phyloP scores from a whole-genome alignment of 179 eudicot species.

The Patellifolia procumbens region DNA sequence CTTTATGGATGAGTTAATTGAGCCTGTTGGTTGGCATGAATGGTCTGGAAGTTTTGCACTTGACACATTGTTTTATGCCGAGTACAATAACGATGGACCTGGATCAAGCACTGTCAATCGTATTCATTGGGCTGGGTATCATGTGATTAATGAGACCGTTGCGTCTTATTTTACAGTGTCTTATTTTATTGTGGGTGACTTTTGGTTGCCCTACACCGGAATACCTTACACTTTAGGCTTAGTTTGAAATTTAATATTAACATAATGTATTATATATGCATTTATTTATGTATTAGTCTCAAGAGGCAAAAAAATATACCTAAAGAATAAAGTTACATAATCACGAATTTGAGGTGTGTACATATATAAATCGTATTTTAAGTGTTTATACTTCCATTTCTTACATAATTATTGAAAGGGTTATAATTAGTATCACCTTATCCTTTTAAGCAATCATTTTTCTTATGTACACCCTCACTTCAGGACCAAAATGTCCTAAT shows the following conservation, averaged over 20 bases:
- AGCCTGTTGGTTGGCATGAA: slow-evolving; percentile 42
- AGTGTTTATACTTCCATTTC: too few relatives aligned
- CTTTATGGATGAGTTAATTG: slow-evolving; percentile 33
- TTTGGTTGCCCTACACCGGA: slow-evolving; percentile 48
- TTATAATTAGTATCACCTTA: too few relatives aligned
- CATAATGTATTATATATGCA: too few relatives aligned
- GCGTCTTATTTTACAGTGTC: slow-evolving; percentile 44
- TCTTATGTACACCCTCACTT: too few relatives aligned
- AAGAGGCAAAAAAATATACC: neutral
- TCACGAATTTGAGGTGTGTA: too few relatives aligned
- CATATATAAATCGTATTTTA: too few relatives aligned
- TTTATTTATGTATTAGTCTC: too few relatives aligned
- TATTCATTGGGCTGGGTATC: slow-evolving; percentile 50
- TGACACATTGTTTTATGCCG: slow-evolving; percentile 43
- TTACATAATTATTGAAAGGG: too few relatives aligned
- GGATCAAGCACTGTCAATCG: slow-evolving; percentile 43
- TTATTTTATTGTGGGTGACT: slow-evolving; percentile 37
- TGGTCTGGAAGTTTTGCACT: slow-evolving; percentile 48
- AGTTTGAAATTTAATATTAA: neutral
- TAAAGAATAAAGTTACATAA: too few relatives aligned
- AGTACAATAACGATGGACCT: slow-evolving; percentile 41
- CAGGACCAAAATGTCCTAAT: too few relatives aligned
- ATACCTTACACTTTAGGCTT: slow-evolving; percentile 39
- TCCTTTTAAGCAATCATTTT: too few relatives aligned
- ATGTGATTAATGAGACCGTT: slow-evolving; percentile 26